Evolutionary conservation across 106 monocot genomes (phyloP), one percentile per base, ranked within the genome.

Genomic region (Chionographis japonica): DNA sequence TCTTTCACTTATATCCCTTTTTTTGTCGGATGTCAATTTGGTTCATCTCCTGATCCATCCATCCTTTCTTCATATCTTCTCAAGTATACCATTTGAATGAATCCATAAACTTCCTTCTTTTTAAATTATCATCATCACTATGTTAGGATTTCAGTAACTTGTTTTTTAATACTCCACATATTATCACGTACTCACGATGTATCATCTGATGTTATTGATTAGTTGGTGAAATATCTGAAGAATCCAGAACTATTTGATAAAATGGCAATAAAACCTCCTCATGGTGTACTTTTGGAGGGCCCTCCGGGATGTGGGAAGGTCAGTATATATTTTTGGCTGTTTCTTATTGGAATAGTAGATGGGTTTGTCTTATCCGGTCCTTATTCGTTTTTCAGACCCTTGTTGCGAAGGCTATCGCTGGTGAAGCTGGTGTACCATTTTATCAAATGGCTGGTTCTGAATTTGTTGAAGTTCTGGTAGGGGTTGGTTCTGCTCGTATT

Each of bases 391-490:
- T 67, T 11, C 60, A 89, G 88, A 92, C 92, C n/a, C 71, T 92
- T 41, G 78, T 92, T 70, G 92, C 92, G 37, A 92, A 92, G 68
- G 92, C 92, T 38, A 92, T 92, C 68, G 92, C 92, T 55, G 92
- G 92, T 73, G 92, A 92, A 85, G 92, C 92, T 75, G 85, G 85
- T 58, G 92, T 92, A 74, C 92, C 92, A 67, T 92, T 92, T 78
- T 92, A 88, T 74, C 88, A 88, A 74, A 92, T 92, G 87, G 87
- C 88, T 66, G 92, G 92, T 39, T 92, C 92, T 37, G 92, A 92
- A 65, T 92, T 92, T 81, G 92, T 92, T 55, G 92, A 92, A 75
- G 88, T 92, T 66, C 73, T 92, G 6, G 92, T 92, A 72, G 92
- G 92, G 70, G 92, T 92, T 85, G 92, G 92, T 73, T 85, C 92